These are phyloP conservation scores for Linnemannia exigua DNA, from an alignment of 192 early-diverging fungal species.

Conservation along the genomic window DNA sequence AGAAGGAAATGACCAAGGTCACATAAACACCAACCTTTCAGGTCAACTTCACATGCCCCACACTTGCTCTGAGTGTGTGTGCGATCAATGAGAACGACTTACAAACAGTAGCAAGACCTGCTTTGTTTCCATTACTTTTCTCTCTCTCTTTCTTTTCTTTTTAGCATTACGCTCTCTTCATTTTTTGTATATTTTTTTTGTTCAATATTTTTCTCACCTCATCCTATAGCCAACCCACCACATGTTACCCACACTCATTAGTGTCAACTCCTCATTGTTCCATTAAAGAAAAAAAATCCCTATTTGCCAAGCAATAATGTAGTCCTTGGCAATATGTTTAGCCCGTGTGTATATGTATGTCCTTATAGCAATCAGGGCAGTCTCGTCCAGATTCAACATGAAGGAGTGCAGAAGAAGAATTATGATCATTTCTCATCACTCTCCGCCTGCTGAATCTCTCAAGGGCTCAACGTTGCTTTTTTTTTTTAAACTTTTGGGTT, in stretches of 20 bases:
- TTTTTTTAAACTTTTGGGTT: no score
- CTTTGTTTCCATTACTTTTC: neutral
- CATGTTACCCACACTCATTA: neutral
- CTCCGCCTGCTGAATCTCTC: no score
- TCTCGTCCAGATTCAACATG: no score
- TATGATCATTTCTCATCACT: no score
- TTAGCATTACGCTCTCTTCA: neutral
- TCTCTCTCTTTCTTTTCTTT: neutral
- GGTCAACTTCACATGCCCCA: neutral
- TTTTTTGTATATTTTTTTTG: neutral
- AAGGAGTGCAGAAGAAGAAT: no score
- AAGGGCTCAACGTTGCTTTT: no score
- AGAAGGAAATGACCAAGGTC: slow-evolving; percentile 60
- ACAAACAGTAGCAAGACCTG: neutral
- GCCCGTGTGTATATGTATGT: no score
- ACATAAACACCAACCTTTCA: neutral
- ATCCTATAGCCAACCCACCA: neutral
- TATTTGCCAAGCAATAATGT: no score
- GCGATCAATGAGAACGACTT: neutral
- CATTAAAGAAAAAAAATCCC: neutral
- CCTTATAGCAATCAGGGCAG: no score
- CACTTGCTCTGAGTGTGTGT: neutral
- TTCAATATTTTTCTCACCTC: neutral
- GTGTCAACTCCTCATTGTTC: neutral
- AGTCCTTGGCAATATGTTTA: no score